Evolutionary conservation across 2,329 filamentous ascomycete genomes (phyloP).

Genomic region (Raffaelea arxii): DNA sequence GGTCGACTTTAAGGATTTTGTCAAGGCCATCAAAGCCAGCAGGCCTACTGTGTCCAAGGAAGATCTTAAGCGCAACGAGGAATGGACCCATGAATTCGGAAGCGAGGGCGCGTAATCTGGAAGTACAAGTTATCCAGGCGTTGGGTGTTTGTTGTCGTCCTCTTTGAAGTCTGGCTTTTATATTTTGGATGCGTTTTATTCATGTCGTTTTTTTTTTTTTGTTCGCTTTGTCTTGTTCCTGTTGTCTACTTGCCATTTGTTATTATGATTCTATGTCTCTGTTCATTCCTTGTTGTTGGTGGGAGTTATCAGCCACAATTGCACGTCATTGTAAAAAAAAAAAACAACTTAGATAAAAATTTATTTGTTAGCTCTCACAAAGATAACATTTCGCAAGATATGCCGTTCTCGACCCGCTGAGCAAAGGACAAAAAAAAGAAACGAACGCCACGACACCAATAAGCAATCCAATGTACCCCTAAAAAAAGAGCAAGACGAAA

Average conservation of each 20-base stretch:
- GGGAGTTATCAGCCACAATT: too few species aligned
- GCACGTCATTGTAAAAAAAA: too few species aligned
- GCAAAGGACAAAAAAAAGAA: slow-evolving; percentile 11
- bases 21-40: slow-evolving; percentile 80
- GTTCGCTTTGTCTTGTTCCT: not conserved
- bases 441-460: slow-evolving; percentile 2
- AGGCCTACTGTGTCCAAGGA: slow-evolving; percentile 83
- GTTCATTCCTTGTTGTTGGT: too few species aligned
- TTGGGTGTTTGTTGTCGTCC: too few species aligned
- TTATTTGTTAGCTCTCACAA: too few species aligned
- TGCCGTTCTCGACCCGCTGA: too few species aligned
- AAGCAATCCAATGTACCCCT: slow-evolving; percentile 9
- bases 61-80: slow-evolving; percentile 73
- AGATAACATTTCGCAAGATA: too few species aligned
- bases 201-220: not conserved
- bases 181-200: not conserved
- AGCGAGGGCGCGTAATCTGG: slow-evolving; percentile 60
- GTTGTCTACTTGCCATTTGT: not conserved
- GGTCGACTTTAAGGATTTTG: slow-evolving; percentile 82
- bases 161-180: too few species aligned
- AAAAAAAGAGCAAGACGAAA: not conserved
- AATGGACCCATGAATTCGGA: slow-evolving; percentile 95
- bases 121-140: too few species aligned
- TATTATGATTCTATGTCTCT: too few species aligned
- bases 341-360: slow-evolving; percentile 5